Conservation (phyloP, 1,284 basidiomycete species). For the Sanghuangporus sanghuang region DNA sequence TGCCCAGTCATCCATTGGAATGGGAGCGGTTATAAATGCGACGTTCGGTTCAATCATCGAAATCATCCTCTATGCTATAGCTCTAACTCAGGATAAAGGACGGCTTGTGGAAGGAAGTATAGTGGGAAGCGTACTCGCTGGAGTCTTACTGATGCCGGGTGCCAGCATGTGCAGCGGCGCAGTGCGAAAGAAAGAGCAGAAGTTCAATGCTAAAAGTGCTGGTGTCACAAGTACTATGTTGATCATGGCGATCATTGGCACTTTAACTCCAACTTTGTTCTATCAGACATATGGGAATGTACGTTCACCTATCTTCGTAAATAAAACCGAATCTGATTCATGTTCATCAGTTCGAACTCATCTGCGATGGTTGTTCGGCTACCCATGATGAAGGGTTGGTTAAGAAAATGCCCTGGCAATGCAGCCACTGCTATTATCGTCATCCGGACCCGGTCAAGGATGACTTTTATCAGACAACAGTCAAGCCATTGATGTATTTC, state of each 20-base stretch:
- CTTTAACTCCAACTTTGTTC: constrained; percentile 92
- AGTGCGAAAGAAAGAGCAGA: constrained; percentile 88
- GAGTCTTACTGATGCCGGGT: constrained; percentile 96
- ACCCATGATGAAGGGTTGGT: constrained; percentile 28
- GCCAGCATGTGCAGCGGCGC: constrained; percentile 97
- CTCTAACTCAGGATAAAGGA: constrained; percentile 85
- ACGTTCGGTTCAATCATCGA: constrained; percentile 99
- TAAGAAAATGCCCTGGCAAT: constrained; percentile 65
- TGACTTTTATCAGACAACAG: constrained; percentile 94
- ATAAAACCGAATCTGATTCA: constrained; percentile 15
- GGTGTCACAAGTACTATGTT: constrained; percentile 99
- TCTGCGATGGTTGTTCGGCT: constrained; percentile 86
- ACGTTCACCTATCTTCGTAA: constrained; percentile 32
- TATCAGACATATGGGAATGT: constrained; percentile 99
- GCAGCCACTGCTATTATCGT: constrained; percentile 91
- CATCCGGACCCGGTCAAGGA: constrained; percentile 91
- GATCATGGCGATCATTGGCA: constrained; percentile 99
- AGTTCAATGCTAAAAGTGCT: constrained; percentile 97
- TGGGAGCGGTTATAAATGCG: constrained; percentile 99
- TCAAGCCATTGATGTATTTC: constrained; percentile 92
- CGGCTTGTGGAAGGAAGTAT: constrained; percentile 96
- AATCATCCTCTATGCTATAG: constrained; percentile 90
- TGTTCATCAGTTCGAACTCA: constrained; percentile 75
- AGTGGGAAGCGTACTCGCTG: constrained; percentile 90
- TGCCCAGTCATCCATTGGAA: constrained; percentile 96